phyloP scores from a whole-genome alignment of 208 protist species.

The Herpetomonas muscarum region DNA sequence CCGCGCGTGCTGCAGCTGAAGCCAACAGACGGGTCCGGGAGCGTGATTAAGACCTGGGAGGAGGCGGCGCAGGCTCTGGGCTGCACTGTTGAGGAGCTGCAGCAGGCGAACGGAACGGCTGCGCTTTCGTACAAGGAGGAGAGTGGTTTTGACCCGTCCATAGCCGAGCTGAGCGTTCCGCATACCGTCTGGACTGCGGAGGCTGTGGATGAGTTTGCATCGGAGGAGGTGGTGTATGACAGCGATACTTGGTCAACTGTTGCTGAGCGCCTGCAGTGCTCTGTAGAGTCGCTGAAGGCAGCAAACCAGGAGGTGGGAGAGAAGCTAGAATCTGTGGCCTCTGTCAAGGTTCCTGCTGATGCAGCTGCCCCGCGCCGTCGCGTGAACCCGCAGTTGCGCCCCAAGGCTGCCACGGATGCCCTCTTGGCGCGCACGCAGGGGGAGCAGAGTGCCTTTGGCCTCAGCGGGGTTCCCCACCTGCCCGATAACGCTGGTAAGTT shows the following conservation, averaged over 20 bases:
- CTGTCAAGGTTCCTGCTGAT: slow-evolving; percentile 40
- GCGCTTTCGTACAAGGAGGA: slow-evolving; percentile 45
- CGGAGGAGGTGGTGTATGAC: slow-evolving; percentile 46
- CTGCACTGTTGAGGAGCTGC: slow-evolving; percentile 84
- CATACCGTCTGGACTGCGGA: slow-evolving; percentile 36
- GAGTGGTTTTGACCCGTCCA: slow-evolving; percentile 41
- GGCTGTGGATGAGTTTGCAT: slow-evolving; percentile 42
- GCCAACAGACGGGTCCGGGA: slow-evolving; percentile 13
- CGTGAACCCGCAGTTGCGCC: slow-evolving; percentile 67
- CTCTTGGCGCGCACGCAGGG: slow-evolving; percentile 53
- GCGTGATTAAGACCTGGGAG: slow-evolving; percentile 38
- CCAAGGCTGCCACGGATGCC: slow-evolving; percentile 55
- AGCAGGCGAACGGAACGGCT: slow-evolving; percentile 65
- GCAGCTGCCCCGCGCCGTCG: slow-evolving; percentile 48
- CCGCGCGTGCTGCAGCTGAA: slow-evolving; percentile 47
- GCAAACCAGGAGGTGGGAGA: slow-evolving; percentile 32
- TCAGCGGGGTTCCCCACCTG: slow-evolving; percentile 41
- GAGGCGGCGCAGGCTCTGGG: slow-evolving; percentile 60
- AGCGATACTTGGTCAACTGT: slow-evolving; percentile 57
- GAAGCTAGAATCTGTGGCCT: slow-evolving; percentile 12
- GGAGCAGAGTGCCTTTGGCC: slow-evolving; percentile 31
- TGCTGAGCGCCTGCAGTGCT: slow-evolving; percentile 48
- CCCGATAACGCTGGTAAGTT: slow-evolving; percentile 71
- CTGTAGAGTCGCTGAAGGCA: slow-evolving; percentile 29
- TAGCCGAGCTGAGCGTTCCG: slow-evolving; percentile 62